Evolutionary conservation across 495 filamentous ascomycete genomes (phyloP).

Genomic region (Penicillium cosmopolitanum): DNA sequence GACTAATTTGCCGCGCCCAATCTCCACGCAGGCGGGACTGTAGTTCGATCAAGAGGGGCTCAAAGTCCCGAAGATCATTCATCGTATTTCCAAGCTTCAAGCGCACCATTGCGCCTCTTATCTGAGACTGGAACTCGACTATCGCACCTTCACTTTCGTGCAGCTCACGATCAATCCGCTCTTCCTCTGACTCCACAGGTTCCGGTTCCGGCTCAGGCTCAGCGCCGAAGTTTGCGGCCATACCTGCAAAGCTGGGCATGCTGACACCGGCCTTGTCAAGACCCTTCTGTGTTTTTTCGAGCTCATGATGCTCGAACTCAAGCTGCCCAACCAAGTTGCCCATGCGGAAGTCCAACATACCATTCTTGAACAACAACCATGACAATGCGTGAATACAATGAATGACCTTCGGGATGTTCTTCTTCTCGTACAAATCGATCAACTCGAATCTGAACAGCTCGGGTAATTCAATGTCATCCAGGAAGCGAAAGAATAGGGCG

Average conservation of each 20-base stretch:
- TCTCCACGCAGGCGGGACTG: constrained; percentile 84
- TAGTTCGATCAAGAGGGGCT: constrained; percentile 75
- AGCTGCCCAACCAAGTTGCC: constrained; percentile 98
- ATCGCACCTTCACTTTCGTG: constrained; percentile 72
- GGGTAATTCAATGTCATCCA: constrained; percentile 91
- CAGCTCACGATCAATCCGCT: constrained; percentile 83
- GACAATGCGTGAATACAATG: constrained; percentile 97
- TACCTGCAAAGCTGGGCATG: constrained; percentile 97
- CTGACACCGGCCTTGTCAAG: constrained; percentile 91
- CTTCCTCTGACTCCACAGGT: constrained; percentile 85
- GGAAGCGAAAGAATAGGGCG: constrained; percentile 87
- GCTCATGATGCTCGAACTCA: constrained; percentile 95
- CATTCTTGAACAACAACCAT: constrained; percentile 93
- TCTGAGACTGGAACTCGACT: constrained; percentile 81
- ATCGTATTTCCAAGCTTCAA: constrained; percentile 79
- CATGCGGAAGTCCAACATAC: constrained; percentile 92
- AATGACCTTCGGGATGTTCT: constrained; percentile 98
- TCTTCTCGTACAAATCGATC: constrained; percentile 98
- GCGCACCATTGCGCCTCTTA: constrained; percentile 78
- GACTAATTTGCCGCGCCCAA: constrained; percentile 74
- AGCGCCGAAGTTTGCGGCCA: constrained; percentile 94
- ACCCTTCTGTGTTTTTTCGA: constrained; percentile 95
- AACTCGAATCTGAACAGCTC: constrained; percentile 99
- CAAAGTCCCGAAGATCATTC: constrained; percentile 89
- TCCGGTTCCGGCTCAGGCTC: constrained; percentile 69